Conservation (phyloP, 176 grass and related monocot species). For the Oryza brachyantha region DNA sequence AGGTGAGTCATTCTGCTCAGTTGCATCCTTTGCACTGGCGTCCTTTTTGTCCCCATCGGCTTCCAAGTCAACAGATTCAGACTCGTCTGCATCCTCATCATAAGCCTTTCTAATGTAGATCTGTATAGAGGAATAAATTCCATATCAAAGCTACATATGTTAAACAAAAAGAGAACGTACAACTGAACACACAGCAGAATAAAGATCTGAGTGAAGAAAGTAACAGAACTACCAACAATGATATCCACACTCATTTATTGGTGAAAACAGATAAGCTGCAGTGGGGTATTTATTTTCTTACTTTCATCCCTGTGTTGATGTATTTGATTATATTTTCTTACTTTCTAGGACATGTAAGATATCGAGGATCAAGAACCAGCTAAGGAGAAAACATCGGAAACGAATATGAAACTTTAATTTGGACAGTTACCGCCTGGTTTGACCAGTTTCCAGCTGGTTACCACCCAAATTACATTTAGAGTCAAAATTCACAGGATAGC, state of each 20-base stretch:
- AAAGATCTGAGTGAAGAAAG: background rate
- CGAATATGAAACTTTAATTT: background rate
- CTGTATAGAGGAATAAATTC: conserved; percentile 36
- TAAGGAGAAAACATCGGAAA: background rate
- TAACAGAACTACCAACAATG: background rate
- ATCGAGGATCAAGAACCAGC: background rate
- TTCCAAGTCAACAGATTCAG: conserved; percentile 27
- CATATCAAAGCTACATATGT: background rate
- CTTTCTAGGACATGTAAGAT: background rate
- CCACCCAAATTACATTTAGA: background rate
- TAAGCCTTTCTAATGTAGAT: conserved; percentile 87
- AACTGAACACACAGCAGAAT: background rate
- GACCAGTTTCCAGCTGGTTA: background rate
- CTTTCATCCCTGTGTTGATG: background rate
- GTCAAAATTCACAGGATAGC: background rate
- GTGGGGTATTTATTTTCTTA: background rate
- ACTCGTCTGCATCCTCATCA: conserved; percentile 40
- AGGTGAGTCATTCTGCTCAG: conserved; percentile 27
- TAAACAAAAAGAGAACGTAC: background rate
- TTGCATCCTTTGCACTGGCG: conserved; percentile 35
- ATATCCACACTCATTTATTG: background rate
- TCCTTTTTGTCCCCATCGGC: conserved; percentile 9
- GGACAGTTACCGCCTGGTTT: background rate
- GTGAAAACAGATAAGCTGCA: background rate
- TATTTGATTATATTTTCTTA: background rate